Evolutionary conservation across 805 yeast species (phyloP), one percentile per base, ranked within the genome.

Genomic region (Cyberlindnera americana): DNA sequence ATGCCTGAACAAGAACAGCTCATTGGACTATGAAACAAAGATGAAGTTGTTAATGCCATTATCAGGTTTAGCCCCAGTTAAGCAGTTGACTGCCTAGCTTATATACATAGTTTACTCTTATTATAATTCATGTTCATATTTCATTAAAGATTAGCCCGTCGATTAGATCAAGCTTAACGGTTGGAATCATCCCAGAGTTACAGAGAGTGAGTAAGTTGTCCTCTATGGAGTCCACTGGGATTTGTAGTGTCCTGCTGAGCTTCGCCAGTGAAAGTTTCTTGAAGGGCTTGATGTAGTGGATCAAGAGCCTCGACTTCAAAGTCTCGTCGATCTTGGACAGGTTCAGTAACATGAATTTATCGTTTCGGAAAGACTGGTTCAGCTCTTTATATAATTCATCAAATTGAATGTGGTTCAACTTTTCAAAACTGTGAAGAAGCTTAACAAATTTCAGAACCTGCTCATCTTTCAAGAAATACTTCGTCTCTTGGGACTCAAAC

Each of bases 401-500:
- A 35, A 56, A 56, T 13, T 41, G 43, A 5, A 43, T 40, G 24
- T 51, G 45, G 14, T 50, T 44, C 18, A 54, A 32, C 3, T 31
- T 35, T n/a, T 56, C 58, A 42, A 53, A 56, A 4, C 36, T 35
- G 7, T 46, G 48, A 13, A 52, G 28, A 1, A 56, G 38, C 15
- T 41, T 40, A 13, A 56, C 49, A 34, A 44, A 56, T 29, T 43
- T 46, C 24, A 41, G 19, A 12, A 56, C 47, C 8, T 44, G 45
- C 15, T 46, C 41, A 25, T 56, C 51, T 25, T 55, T 56, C 22
- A 56, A 34, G 35, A 56, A 56, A 32, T 41, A 55, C 39, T 54
- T 53, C 1, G 56, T 51, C 31, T 56, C 61, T 33, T 55, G 61
- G 43, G 59, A 54, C 24, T 56, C 61, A 38, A 56, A 55, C 38